These are phyloP conservation scores for Scedosporium minutisporum DNA, from an alignment of 2,329 filamentous ascomycete genomes.

Conservation along the genomic window DNA sequence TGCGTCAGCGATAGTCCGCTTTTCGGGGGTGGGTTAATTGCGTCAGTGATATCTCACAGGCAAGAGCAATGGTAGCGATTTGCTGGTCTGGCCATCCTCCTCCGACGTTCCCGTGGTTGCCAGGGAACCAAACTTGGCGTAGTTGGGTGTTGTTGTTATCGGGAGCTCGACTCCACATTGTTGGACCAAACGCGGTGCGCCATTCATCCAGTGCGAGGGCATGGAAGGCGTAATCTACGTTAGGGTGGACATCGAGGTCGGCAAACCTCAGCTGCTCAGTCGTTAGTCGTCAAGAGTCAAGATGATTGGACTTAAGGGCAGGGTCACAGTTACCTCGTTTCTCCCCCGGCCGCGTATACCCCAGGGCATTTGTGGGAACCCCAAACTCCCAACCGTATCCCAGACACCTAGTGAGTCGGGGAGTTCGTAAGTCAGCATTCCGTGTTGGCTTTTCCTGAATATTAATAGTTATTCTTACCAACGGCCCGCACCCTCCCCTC, in stretches of 20 bases:
- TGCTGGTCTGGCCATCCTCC: constrained; percentile 51
- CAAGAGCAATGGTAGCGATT: constrained; percentile 25
- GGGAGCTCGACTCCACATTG: constrained; percentile 17
- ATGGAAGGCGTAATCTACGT: constrained; percentile 45
- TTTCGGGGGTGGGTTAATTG: not conserved
- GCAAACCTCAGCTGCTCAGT: constrained; percentile 4
- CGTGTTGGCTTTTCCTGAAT: too few species aligned
- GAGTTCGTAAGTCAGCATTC: too few species aligned
- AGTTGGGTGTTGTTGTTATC: constrained; percentile 26
- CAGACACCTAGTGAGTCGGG: constrained; percentile 29
- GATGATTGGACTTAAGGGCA: not conserved
- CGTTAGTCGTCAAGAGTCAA: not conserved
- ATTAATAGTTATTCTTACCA: constrained; percentile 15
- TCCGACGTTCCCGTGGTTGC: constrained; percentile 60
- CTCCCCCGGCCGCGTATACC: constrained; percentile 7
- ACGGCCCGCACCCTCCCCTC: constrained; percentile 22
- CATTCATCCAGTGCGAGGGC: constrained; percentile 45
- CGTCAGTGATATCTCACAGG: constrained; percentile 20
- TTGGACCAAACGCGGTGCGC: constrained; percentile 22
- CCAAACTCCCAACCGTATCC: constrained; percentile 33
- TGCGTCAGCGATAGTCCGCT: not conserved
- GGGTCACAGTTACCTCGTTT: constrained; percentile 4
- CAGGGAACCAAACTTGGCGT: constrained; percentile 55
- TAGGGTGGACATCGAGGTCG: constrained; percentile 12
- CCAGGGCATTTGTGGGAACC: constrained; percentile 13